These are phyloP conservation scores for Lumnitzera littorea DNA, from an alignment of 345 rosid species.

Conservation along the genomic window DNA sequence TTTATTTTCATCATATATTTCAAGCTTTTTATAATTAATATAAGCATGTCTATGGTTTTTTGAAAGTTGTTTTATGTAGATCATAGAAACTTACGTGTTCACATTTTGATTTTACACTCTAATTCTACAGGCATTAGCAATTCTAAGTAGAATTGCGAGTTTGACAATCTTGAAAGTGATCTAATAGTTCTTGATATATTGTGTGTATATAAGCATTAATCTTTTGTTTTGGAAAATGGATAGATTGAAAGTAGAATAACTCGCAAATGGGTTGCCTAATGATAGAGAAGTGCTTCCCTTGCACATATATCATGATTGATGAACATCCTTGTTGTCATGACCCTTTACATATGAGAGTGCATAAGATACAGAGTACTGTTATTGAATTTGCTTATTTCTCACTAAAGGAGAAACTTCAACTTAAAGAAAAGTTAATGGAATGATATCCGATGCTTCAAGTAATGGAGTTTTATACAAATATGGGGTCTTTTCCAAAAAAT, in stretches of 20 bases:
- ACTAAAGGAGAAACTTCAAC: constrained; percentile 37
- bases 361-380: constrained; percentile 72
- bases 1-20: no score
- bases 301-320: constrained; percentile 58
- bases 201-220: no score
- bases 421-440: constrained; percentile 28
- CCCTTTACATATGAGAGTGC: constrained; percentile 83
- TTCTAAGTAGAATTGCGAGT: no score
- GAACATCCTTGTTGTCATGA: constrained; percentile 83
- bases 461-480: constrained; percentile 1
- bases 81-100: no score
- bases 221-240: constrained; percentile 18
- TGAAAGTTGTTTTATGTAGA: no score
- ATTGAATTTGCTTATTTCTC: constrained; percentile 50
- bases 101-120: no score
- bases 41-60: no score
- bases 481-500: no score
- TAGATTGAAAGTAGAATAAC: constrained; percentile 92
- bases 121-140: no score
- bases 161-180: no score
- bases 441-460: constrained; percentile 40
- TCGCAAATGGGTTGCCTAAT: constrained; percentile 68
- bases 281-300: constrained; percentile 67
- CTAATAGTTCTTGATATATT: no score
- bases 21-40: no score